Conservation (phyloP, 1,284 basidiomycete species). For the Papiliotrema nemorosa region DNA sequence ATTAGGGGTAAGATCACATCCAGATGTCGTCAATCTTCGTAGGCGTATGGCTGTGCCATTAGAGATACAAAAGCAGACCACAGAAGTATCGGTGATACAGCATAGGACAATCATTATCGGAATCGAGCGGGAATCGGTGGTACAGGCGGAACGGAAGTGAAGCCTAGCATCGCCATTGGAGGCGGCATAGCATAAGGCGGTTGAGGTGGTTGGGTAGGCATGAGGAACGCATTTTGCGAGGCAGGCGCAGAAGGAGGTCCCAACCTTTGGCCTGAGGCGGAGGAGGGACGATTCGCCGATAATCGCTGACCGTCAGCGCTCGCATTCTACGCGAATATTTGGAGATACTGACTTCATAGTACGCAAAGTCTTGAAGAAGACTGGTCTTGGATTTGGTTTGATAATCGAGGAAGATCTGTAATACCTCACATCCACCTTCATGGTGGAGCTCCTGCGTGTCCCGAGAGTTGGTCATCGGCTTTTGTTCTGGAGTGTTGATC, state of each 20-base stretch:
- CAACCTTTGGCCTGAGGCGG: slow-evolving; percentile 3
- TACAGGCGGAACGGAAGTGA: slow-evolving; percentile 18
- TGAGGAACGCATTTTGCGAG: neutral
- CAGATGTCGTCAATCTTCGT: too few species aligned
- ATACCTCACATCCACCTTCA: slow-evolving; percentile 90
- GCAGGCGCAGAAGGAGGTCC: neutral
- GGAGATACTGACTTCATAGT: slow-evolving; percentile 68
- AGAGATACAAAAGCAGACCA: too few species aligned
- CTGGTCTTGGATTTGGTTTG: slow-evolving; percentile 74
- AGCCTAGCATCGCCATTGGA: neutral
- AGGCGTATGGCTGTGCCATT: too few species aligned
- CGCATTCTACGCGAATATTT: neutral
- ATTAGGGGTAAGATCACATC: too few species aligned
- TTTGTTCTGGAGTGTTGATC: slow-evolving; percentile 92
- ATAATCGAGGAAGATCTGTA: slow-evolving; percentile 87
- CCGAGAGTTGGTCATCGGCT: slow-evolving; percentile 86
- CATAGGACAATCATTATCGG: slow-evolving; percentile 6
- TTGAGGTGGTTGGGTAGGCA: neutral
- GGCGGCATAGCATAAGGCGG: neutral
- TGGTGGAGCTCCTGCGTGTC: slow-evolving; percentile 76
- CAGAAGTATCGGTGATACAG: neutral
- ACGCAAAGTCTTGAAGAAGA: slow-evolving; percentile 87
- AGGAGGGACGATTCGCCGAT: slow-evolving; percentile 2
- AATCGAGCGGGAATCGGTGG: slow-evolving; percentile 24
- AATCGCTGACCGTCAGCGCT: neutral